phyloP scores from a whole-genome alignment of 345 rosid species.

The Sonneratia caseolaris region DNA sequence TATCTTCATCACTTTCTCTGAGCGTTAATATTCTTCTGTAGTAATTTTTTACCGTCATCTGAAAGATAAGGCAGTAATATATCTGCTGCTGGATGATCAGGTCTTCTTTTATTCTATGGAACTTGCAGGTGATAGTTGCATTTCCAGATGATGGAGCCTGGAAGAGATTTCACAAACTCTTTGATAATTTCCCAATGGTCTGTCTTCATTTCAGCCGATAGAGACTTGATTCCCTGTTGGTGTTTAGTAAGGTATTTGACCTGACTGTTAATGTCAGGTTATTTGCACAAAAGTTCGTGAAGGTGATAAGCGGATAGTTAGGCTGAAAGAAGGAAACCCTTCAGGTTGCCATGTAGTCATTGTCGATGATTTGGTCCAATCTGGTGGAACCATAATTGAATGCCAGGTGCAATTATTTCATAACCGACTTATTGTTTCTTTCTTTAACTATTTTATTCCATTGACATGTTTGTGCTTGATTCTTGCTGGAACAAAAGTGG shows the following conservation, averaged over 20 bases:
- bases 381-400: conserved; percentile 95
- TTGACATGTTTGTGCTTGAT: no score
- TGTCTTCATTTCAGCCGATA: conserved; percentile 12
- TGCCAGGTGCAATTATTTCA: conserved; percentile 58
- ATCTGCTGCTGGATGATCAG: no score
- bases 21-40: neutral
- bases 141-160: conserved; percentile 99
- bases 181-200: conserved; percentile 77
- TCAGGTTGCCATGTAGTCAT: conserved; percentile 82
- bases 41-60: no score
- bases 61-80: no score
- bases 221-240: neutral
- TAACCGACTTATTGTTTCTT: neutral
- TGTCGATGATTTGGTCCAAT: conserved; percentile 93
- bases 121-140: conserved; percentile 63
- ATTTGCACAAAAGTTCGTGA: conserved; percentile 95
- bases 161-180: conserved; percentile 93
- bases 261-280: conserved; percentile 36
- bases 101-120: neutral
- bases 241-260: neutral
- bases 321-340: conserved; percentile 90
- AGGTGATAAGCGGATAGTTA: conserved; percentile 85
- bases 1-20: neutral
- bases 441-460: neutral
- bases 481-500: neutral